A percentile compares a stretch with the other conserved stretches of the same genome.
These are phyloP conservation scores for Pichia sp. DNA, from an alignment of 1,139 yeast genomes.

Conservation along the genomic window DNA sequence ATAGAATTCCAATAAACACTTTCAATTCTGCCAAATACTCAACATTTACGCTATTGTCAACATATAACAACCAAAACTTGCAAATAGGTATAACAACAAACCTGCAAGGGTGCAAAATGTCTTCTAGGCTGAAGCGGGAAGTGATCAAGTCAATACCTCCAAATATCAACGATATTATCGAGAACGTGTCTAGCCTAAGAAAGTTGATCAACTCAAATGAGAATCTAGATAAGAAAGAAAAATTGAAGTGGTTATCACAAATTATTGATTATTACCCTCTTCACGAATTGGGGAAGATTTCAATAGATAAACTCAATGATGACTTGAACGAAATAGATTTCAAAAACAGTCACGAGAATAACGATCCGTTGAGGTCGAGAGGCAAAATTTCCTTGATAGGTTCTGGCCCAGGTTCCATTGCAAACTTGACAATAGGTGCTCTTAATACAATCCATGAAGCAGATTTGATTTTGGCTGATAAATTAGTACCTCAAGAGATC, in stretches of 20 bases:
- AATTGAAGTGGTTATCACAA: slow-evolving; percentile 84
- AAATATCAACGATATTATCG: slow-evolving; percentile 65
- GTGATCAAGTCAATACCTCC: slow-evolving; percentile 60
- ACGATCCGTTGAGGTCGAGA: neutral
- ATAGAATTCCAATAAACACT: slow-evolving; percentile 78
- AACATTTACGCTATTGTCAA: slow-evolving; percentile 72
- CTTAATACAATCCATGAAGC: slow-evolving; percentile 75
- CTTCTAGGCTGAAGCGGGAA: slow-evolving; percentile 75
- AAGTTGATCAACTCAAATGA: slow-evolving; percentile 59
- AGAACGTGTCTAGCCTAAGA: slow-evolving; percentile 65
- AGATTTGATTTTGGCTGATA: slow-evolving; percentile 83
- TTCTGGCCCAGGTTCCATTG: slow-evolving; percentile 89
- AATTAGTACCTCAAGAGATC: slow-evolving; percentile 85
- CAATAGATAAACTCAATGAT: slow-evolving; percentile 51
- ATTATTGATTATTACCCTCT: slow-evolving; percentile 90
- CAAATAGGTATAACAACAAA: slow-evolving; percentile 82
- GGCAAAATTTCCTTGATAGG: slow-evolving; percentile 82
- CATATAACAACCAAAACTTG: slow-evolving; percentile 66
- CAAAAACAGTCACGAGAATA: neutral
- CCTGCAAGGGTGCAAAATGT: slow-evolving; percentile 87
- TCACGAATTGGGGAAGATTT: slow-evolving; percentile 50
- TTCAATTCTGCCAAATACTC: slow-evolving; percentile 70
- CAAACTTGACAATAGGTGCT: slow-evolving; percentile 82
- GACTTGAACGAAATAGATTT: slow-evolving; percentile 20
- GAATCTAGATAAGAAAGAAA: slow-evolving; percentile 47